Evolutionary conservation across 1,284 basidiomycete genomes (phyloP), one percentile per base, ranked within the genome.

Genomic region (Tilletia horrida): DNA sequence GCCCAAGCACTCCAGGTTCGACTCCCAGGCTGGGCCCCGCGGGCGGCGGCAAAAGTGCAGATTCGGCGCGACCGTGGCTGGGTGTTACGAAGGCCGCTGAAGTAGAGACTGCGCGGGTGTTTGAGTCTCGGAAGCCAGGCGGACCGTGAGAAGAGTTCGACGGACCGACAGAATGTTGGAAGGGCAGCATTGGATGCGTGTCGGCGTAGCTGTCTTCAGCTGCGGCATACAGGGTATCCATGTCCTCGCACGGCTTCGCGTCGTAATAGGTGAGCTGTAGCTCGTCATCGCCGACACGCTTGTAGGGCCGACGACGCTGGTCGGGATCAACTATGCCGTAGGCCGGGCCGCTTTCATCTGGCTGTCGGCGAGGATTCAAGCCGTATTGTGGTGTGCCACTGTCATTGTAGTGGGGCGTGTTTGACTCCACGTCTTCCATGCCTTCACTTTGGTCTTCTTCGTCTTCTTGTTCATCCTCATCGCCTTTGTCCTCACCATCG

Each of bases 191-290:
- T 9, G 55, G 25, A 31, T 59, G 25, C 8, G 13, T 59, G 23
- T 59, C 55, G 4, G 29, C 55, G 29, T 59, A 59, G 18, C 25
- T 18, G 29, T 59, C 55, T 16, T 59, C 55, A 52, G 27, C 50
- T 25, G 50, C 50, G 6, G 50, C 21, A 23, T 52, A 52, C 18
- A 52, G 23, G n/a, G 21, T 27, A 23, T 52, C 50, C 50, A 52
- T 52, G 29, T 59, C 31, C 29, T 59, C 55, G 29, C 55, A 59
- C 55, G 55, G 55, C 27, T 31, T 59, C 9, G 55, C 27, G 16
- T 59, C 55, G 29, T 35, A 59, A 21, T 59, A 59, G 27, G 55
- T 59, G 23, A 59, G 29, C 55, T 59, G 55, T 9, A 59, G 29
- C 29, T 59, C 55, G 31, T 59, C 55, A 31, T 35, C 31, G 16